A percentile compares a stretch with the other conserved stretches of the same genome.
Evolutionary conservation across 2,329 filamentous ascomycete species (phyloP).

Genomic region (Penicillium psychrosexuale): DNA sequence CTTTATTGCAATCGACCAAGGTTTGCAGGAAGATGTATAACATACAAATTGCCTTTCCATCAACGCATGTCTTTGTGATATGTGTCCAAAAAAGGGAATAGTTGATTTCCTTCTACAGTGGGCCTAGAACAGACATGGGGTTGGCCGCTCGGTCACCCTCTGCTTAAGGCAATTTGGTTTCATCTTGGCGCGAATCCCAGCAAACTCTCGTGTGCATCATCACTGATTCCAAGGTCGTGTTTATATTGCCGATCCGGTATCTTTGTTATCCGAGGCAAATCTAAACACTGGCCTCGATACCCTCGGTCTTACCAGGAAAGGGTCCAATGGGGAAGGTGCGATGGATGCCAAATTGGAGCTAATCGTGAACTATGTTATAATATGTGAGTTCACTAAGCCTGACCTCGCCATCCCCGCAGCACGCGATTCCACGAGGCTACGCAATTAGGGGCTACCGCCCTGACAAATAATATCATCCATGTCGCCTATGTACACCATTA

Average conservation of each 20-base stretch:
- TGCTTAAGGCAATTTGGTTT: conserved; percentile 6
- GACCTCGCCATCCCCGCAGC: conserved; percentile 1
- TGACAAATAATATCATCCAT: conserved; percentile 2
- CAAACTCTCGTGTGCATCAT: conserved; percentile 23
- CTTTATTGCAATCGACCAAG: conserved; percentile 6
- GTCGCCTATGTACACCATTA: neutral
- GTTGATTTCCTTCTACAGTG: neutral
- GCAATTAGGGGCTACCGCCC: neutral
- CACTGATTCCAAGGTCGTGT: conserved; percentile 18
- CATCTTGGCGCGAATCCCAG: conserved; percentile 25
- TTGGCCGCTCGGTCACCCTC: conserved; percentile 17
- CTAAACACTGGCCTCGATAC: neutral
- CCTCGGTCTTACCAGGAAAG: neutral
- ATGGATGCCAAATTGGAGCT: neutral
- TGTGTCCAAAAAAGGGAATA: neutral
- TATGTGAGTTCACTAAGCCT: conserved; percentile 4
- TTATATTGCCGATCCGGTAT: conserved; percentile 28
- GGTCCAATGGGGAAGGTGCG: neutral
- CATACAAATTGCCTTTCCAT: neutral
- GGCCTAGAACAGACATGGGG: conserved; percentile 11
- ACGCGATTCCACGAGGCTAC: conserved; percentile 9
- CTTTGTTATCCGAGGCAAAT: conserved; percentile 9
- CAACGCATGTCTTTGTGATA: neutral
- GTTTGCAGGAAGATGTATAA: neutral
- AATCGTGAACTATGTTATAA: neutral